Evolutionary conservation across 2,329 filamentous ascomycete species (phyloP), one percentile per base, ranked within the genome.

Genomic region (Pezicula carpinea): DNA sequence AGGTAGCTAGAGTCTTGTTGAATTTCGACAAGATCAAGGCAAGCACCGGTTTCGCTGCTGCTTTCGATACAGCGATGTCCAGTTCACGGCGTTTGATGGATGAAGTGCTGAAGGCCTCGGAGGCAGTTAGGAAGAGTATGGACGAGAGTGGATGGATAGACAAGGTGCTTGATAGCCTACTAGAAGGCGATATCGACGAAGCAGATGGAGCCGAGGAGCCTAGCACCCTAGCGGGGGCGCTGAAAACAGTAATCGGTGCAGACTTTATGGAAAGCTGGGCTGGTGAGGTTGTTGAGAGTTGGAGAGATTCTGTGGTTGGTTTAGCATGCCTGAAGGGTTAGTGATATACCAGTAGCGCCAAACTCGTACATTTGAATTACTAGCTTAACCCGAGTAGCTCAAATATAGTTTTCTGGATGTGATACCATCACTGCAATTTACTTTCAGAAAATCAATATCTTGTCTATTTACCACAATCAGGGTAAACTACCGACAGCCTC

Each of bases 61-160:
- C 13, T 11, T 19, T 19, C 18, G 21, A 38, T 17, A 21, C 6
- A 38, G 17, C 35, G 8, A 21, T 26, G 8, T 46, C 49, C 14
- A 39, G 39, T 6, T 54, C 53, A 10, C 43, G 48, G 17, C 32
- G 34, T 15, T 21, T 63, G 3, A 18, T 59, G 31, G 40, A 52
- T 18, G 36, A 42, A 6, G 50, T 62, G 6, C 43, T 43, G 8
- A 50, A 54, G 11, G 57, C 59, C 36, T 53, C 52, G 7, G 42
- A 42, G 14, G 33, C 13, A 7, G 47, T 62, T 19, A 64, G 62
- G 41, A 59, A 56, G 34, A 53, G 49, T 2, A 44, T 65, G 29
- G 57, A 63, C 44, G 62, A 64, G 32, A 56, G 62, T 15, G 62
- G 62, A 3, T 64, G 59, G 61, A 64, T 65, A 40, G 63, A 65